These are phyloP conservation scores for Trypethelium eluteriae DNA, from an alignment of 495 filamentous ascomycete species.

Conservation along the genomic window DNA sequence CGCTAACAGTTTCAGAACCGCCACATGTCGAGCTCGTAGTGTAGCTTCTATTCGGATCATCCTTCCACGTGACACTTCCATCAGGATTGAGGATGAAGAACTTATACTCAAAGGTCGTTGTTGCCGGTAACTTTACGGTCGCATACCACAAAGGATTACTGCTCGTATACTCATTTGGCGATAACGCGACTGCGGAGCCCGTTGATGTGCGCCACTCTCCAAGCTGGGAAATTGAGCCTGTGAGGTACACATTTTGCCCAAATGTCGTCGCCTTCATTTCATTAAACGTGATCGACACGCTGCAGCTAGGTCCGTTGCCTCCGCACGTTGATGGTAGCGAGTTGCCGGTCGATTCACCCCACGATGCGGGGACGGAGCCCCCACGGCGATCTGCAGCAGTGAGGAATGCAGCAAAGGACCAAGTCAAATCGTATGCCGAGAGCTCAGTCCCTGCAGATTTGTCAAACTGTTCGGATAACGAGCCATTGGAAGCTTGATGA, in stretches of 20 bases:
- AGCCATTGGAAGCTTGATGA: conserved; percentile 46
- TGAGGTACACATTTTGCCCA: conserved; percentile 54
- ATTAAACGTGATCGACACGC: conserved; percentile 55
- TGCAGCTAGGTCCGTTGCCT: conserved; percentile 16
- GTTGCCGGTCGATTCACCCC: conserved; percentile 46
- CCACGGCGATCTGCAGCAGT: conserved; percentile 44
- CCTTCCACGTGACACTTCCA: conserved; percentile 54
- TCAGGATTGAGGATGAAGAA: conserved; percentile 53
- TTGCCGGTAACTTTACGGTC: conserved; percentile 45
- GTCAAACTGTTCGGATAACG: conserved; percentile 55
- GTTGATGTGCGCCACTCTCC: conserved; percentile 46
- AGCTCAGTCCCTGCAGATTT: conserved; percentile 44
- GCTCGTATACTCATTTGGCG: conserved; percentile 46
- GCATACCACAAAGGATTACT: conserved; percentile 53
- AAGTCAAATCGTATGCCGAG: conserved; percentile 58
- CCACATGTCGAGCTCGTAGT: conserved; percentile 41
- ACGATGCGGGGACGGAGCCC: conserved; percentile 47
- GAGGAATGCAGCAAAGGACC: conserved; percentile 61
- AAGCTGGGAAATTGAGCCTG: conserved; percentile 48
- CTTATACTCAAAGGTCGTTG: conserved; percentile 56
- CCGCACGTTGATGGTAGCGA: conserved; percentile 49
- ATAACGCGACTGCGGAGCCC: conserved; percentile 43
- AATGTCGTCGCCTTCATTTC: conserved; percentile 46
- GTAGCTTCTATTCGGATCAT: conserved; percentile 54
- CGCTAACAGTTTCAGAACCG: conserved; percentile 3